A percentile compares a stretch with the other conserved stretches of the same genome.
These are phyloP conservation scores for Penicillium capsulatum DNA, from an alignment of 2,329 filamentous ascomycete species.

Conservation along the genomic window DNA sequence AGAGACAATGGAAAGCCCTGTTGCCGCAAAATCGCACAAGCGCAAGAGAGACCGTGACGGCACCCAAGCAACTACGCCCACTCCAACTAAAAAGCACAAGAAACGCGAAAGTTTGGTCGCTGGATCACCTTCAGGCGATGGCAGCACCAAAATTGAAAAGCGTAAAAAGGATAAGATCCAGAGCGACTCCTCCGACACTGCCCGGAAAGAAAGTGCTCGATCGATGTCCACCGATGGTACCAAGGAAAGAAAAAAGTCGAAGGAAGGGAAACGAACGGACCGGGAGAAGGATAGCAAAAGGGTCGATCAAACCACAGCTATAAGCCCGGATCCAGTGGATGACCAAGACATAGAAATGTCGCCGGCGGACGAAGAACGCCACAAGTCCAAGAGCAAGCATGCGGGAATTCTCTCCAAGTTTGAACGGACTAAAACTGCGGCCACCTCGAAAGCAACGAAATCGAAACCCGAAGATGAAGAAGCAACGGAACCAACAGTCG, in stretches of 20 bases:
- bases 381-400: constrained; percentile 31
- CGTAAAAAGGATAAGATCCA: constrained; percentile 19
- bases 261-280: constrained; percentile 38
- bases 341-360: constrained; percentile 6
- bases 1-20: constrained; percentile 18
- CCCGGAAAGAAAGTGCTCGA: constrained; percentile 28
- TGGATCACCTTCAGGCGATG: constrained; percentile 26
- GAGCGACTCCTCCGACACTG: constrained; percentile 32
- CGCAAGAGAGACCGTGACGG: constrained; percentile 33
- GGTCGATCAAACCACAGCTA: constrained; percentile 27
- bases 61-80: constrained; percentile 25
- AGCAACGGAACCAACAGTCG: constrained; percentile 16
- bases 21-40: constrained; percentile 28
- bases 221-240: too few relatives aligned
- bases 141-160: constrained; percentile 27
- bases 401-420: constrained; percentile 39
- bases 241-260: constrained; percentile 30
- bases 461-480: constrained; percentile 11
- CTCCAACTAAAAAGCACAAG: constrained; percentile 39
- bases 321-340: constrained; percentile 12
- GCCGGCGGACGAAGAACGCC: constrained; percentile 22
- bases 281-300: constrained; percentile 9
- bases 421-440: constrained; percentile 31
- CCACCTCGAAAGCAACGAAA: constrained; percentile 36
- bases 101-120: constrained; percentile 21